Evolutionary conservation across 176 grass and related monocot genomes (phyloP), one percentile per base, ranked within the genome.

Genomic region (Zoysia pacifica): DNA sequence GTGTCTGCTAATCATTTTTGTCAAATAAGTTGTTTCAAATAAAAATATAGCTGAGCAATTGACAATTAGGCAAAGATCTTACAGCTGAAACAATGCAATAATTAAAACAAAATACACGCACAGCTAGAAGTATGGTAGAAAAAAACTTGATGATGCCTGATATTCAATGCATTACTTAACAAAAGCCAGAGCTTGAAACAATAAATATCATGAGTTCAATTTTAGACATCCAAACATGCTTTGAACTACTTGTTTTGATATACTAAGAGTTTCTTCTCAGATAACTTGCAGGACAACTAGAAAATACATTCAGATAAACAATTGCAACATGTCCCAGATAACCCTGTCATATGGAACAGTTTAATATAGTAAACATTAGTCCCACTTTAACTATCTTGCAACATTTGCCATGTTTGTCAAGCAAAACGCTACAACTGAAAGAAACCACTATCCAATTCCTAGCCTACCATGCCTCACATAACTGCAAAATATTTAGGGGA

Each of bases 271-370:
- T 67, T 72, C 36, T 78, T 67, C 74, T 74, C 35, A 67, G 18
- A 56, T 48, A 65, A 15, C 28, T 65, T 65, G 48, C 60, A 36
- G 35, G 28, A 36, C 5, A 60, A 65, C 36, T 2, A 65, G 50
- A 78, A 14, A 70, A 9, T 16, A 65, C 38, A 73, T 73, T 58
- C 68, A 35, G 78, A 79, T 41, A 62, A 60, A 87, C 2, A 65
- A 58, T 39, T 39, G 48, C 48, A 66, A 65, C 10, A 42, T 50
- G 12, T 20, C 28, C 28, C 28, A 28, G 28, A 28, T 28, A 28
- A 28, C 19, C 48, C 28, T 74, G 59, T 7, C 49, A 56, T 16
- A 36, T 36, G 19, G 8, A 62, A 62, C 13, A 75, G 70, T 41
- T 12, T 68, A 59, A 52, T 43, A 74, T 62, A 59, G 19, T 16